Conservation (phyloP, 352 stramenopile species). For the Pythium coloratum region DNA sequence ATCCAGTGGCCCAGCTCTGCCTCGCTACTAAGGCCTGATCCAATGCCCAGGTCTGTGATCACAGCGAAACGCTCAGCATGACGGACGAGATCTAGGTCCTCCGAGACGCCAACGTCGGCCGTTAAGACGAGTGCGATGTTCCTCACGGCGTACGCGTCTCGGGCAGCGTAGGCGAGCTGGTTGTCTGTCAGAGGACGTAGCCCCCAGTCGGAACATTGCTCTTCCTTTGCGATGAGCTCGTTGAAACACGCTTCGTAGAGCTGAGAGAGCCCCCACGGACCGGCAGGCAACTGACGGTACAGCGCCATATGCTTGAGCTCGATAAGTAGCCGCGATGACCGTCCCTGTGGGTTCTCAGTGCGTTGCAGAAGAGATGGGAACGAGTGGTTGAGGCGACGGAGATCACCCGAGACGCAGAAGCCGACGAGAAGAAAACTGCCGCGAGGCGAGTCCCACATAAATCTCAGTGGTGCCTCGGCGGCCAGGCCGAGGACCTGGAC, state of each 20-base stretch:
- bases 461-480: conserved; percentile 37
- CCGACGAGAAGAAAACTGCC: conserved; percentile 45
- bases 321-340: conserved; percentile 29
- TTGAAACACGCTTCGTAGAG: conserved; percentile 43
- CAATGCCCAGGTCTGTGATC: conserved; percentile 9
- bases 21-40: neutral
- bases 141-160: conserved; percentile 52
- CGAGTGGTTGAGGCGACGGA: conserved; percentile 47
- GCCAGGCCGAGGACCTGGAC: conserved; percentile 44
- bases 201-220: conserved; percentile 69
- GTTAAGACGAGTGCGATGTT: conserved; percentile 46
- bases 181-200: conserved; percentile 35
- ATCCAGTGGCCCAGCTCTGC: conserved; percentile 27
- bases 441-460: conserved; percentile 36
- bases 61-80: conserved; percentile 31
- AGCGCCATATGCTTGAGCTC: conserved; percentile 58
- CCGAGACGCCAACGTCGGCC: conserved; percentile 32
- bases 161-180: conserved; percentile 58
- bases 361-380: conserved; percentile 39
- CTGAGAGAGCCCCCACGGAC: conserved; percentile 53
- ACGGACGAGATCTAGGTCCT: conserved; percentile 1
- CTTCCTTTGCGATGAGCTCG: conserved; percentile 50
- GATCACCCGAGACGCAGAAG: conserved; percentile 56
- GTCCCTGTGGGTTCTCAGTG: neutral
- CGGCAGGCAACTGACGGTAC: conserved; percentile 45